These are phyloP conservation scores for Casuarina cunninghamiana DNA, from an alignment of 306 rosid species.

Conservation along the genomic window DNA sequence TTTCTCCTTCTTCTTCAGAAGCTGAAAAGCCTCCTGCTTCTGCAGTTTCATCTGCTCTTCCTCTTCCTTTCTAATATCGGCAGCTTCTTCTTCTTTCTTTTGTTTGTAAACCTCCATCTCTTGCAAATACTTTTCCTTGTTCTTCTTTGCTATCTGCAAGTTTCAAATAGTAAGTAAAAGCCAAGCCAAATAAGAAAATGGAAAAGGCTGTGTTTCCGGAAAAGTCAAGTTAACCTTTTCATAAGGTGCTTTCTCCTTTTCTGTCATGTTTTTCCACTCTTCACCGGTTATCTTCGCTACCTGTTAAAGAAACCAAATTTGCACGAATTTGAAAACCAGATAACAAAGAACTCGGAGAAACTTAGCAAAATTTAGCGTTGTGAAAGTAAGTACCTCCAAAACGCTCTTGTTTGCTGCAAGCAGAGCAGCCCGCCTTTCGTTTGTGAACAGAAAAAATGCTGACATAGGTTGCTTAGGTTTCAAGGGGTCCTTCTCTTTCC, in stretches of 20 bases:
- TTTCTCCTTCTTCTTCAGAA: slow-evolving; percentile 92
- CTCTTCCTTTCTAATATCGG: slow-evolving; percentile 61
- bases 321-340: slow-evolving; percentile 1
- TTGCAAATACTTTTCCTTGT: slow-evolving; percentile 62
- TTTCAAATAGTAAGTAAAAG: slow-evolving; percentile 1
- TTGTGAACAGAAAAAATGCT: slow-evolving; percentile 71
- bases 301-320: slow-evolving; percentile 27
- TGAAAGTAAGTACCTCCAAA: slow-evolving; percentile 44
- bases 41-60: slow-evolving; percentile 80
- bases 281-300: slow-evolving; percentile 69
- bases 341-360: neutral
- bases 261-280: slow-evolving; percentile 90
- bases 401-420: slow-evolving; percentile 56
- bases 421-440: slow-evolving; percentile 68
- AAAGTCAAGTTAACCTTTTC: slow-evolving; percentile 57
- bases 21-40: slow-evolving; percentile 77
- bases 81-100: slow-evolving; percentile 74
- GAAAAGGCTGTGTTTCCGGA: neutral
- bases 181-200: neutral
- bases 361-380: neutral
- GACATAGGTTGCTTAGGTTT: slow-evolving; percentile 94
- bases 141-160: slow-evolving; percentile 70
- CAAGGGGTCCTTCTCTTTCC: slow-evolving; percentile 90
- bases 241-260: slow-evolving; percentile 63
- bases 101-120: slow-evolving; percentile 82